Conservation (phyloP, 352 stramenopile genomes). For the Pythium chondricola region DNA sequence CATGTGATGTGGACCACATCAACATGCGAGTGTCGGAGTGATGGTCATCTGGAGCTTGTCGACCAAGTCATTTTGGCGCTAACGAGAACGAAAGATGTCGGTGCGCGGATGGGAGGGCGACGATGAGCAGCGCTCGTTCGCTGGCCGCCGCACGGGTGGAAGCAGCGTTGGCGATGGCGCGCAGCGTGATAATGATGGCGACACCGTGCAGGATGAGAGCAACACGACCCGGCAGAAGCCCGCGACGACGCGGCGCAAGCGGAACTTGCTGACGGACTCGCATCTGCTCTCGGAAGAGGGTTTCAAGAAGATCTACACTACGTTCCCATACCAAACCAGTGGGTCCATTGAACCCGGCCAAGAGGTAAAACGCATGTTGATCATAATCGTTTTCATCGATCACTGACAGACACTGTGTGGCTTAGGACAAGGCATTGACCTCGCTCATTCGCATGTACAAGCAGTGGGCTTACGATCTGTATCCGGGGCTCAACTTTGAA, state of each 20-base stretch:
- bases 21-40: slow-evolving; percentile 1
- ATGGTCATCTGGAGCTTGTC: not conserved
- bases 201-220: not conserved
- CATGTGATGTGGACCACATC: slow-evolving; percentile 6
- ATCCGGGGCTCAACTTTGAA: slow-evolving; percentile 75
- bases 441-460: slow-evolving; percentile 79
- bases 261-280: slow-evolving; percentile 57
- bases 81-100: slow-evolving; percentile 30
- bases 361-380: slow-evolving; percentile 24
- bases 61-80: slow-evolving; percentile 19
- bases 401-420: no score
- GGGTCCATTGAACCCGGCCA: slow-evolving; percentile 42
- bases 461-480: slow-evolving; percentile 81
- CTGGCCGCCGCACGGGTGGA: slow-evolving; percentile 15
- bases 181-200: not conserved
- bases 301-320: slow-evolving; percentile 62
- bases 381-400: no score
- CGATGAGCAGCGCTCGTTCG: slow-evolving; percentile 27
- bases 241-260: slow-evolving; percentile 25
- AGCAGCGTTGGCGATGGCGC: not conserved
- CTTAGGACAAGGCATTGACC: slow-evolving; percentile 50
- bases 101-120: slow-evolving; percentile 51
- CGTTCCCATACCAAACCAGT: slow-evolving; percentile 64
- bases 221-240: not conserved
- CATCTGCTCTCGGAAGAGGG: slow-evolving; percentile 57